phyloP scores from a whole-genome alignment of 2,329 filamentous ascomycete genomes.

The Diaporthe ilicicola region DNA sequence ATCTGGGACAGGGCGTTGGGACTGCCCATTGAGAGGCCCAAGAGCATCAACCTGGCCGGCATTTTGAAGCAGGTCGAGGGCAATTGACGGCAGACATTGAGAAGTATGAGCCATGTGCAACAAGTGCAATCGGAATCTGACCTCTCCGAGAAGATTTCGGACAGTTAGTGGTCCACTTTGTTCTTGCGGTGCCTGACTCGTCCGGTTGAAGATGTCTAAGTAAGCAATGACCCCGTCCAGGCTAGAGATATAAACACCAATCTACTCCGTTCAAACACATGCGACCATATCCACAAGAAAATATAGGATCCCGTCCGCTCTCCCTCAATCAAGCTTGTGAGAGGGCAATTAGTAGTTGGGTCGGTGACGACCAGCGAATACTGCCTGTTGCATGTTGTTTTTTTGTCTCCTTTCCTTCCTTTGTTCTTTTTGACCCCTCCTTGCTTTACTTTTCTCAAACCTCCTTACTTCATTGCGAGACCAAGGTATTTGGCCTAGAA shows the following conservation, averaged over 20 bases:
- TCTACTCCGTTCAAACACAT: not conserved
- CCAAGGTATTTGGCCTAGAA: too few relatives aligned
- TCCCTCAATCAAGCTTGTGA: conserved; percentile 1
- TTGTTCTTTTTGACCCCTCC: too few relatives aligned
- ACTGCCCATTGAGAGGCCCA: conserved; percentile 94
- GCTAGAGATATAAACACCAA: not conserved
- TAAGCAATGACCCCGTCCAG: not conserved
- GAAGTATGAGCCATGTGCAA: not conserved
- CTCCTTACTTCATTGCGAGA: not conserved
- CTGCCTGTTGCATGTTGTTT: conserved; percentile 9
- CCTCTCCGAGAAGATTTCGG: not conserved
- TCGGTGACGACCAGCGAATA: conserved; percentile 21
- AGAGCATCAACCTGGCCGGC: conserved; percentile 94
- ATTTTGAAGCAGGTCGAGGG: conserved; percentile 73
- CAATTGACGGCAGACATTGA: not conserved
- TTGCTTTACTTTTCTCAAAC: not conserved
- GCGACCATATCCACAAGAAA: conserved; percentile 2
- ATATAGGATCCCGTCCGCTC: conserved; percentile 1
- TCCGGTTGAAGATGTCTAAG: not conserved
- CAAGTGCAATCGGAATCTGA: not conserved
- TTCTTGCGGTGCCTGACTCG: not conserved
- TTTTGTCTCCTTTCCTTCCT: too few relatives aligned
- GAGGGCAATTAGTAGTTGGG: conserved; percentile 1
- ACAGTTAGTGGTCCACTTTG: not conserved
- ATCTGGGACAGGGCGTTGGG: conserved; percentile 96